These are phyloP conservation scores for Arachis stenosperma DNA, from an alignment of 306 rosid genomes.

Conservation along the genomic window DNA sequence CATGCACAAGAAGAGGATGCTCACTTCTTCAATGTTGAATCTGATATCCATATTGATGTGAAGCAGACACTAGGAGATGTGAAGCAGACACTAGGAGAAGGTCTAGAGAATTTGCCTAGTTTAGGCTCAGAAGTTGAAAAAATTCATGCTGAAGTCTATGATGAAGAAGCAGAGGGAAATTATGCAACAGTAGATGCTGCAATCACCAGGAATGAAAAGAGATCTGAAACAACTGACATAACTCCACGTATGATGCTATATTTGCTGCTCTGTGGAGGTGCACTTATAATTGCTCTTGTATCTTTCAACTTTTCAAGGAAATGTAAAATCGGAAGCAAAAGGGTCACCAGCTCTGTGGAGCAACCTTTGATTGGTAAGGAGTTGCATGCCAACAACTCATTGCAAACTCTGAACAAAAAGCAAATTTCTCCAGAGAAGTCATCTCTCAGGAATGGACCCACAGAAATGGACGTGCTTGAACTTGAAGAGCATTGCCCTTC, in stretches of 20 bases:
- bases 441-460: constrained; percentile 41
- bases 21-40: constrained; percentile 18
- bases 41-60: constrained; percentile 22
- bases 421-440: constrained; percentile 43
- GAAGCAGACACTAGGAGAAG: constrained; percentile 14
- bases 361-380: constrained; percentile 41
- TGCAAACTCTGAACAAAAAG: constrained; percentile 18
- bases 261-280: constrained; percentile 41
- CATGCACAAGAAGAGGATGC: constrained; percentile 10
- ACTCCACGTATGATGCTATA: constrained; percentile 30
- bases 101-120: constrained; percentile 24
- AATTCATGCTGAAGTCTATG: neutral
- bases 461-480: constrained; percentile 46
- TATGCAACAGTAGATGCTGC: constrained; percentile 31
- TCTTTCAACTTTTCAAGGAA: constrained; percentile 42
- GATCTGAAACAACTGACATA: constrained; percentile 15
- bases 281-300: constrained; percentile 46
- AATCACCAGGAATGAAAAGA: constrained; percentile 18
- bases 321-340: constrained; percentile 33
- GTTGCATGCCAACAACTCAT: constrained; percentile 9
- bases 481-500: constrained; percentile 62
- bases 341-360: neutral
- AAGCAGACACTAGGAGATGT: constrained; percentile 11
- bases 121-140: constrained; percentile 32
- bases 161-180: constrained; percentile 28